These are phyloP conservation scores for Miscanthus sacchariflorus DNA, from an alignment of 202 grass and related monocot genomes.

Conservation along the genomic window DNA sequence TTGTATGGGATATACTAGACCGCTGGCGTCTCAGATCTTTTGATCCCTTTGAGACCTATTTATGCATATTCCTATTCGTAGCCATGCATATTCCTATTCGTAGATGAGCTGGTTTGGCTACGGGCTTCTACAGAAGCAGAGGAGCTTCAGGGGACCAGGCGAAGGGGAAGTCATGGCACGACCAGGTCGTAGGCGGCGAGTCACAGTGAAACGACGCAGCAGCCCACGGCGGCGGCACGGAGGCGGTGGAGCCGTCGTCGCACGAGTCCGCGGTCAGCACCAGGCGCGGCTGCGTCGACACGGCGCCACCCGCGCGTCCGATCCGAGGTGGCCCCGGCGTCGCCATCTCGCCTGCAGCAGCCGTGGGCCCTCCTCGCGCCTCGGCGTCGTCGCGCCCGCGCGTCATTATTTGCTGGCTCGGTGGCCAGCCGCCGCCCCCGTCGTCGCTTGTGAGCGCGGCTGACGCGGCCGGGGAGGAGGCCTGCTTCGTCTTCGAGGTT, in stretches of 20 bases:
- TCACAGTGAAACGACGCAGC: slow-evolving; percentile 4
- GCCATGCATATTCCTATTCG: background rate
- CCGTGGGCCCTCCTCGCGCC: background rate
- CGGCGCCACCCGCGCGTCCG: slow-evolving; percentile 1
- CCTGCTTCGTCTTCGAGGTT: too few species aligned
- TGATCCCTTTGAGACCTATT: background rate
- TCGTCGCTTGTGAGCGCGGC: background rate
- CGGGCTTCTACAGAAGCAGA: slow-evolving; percentile 34
- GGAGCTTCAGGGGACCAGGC: slow-evolving; percentile 42
- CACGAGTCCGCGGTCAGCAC: slow-evolving; percentile 10
- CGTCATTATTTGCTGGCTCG: background rate
- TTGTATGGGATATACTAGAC: background rate
- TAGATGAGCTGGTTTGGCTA: background rate
- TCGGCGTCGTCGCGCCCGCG: background rate
- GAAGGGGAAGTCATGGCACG: slow-evolving; percentile 34
- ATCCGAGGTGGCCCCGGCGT: background rate
- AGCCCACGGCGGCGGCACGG: background rate
- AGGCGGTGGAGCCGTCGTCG: slow-evolving; percentile 32
- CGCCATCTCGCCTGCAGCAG: background rate
- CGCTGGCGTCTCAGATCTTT: background rate
- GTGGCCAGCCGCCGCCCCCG: background rate
- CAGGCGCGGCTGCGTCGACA: background rate
- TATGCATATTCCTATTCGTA: background rate
- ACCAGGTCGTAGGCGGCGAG: slow-evolving; percentile 34
- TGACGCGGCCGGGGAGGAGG: background rate